Conservation (phyloP, 75 land plant genomes). For the Adiantum capillusveneris region DNA sequence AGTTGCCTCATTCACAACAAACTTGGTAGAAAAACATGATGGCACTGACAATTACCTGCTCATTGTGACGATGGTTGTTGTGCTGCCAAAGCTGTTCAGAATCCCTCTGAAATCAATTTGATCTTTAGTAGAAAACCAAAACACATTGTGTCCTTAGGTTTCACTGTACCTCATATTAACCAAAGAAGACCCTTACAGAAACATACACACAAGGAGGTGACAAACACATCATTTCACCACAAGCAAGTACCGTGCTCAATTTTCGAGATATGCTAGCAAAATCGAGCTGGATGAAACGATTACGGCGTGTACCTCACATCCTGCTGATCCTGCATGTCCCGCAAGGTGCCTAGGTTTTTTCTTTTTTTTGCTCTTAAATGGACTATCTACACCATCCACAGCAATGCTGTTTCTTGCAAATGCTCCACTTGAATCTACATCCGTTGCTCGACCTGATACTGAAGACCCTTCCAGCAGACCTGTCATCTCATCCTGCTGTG, state of each 20-base stretch:
- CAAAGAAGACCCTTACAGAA: too few species aligned
- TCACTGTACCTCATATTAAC: too few species aligned
- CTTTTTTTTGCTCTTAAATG: slow-evolving; percentile 59
- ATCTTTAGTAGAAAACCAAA: too few species aligned
- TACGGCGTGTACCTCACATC: slow-evolving; percentile 3
- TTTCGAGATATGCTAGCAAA: too few species aligned
- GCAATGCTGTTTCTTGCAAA: slow-evolving; percentile 30
- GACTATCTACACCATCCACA: slow-evolving; percentile 42
- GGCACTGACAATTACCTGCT: not conserved
- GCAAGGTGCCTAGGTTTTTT: slow-evolving; percentile 68
- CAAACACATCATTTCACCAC: too few species aligned
- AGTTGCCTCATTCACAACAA: too few species aligned
- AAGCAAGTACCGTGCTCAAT: too few species aligned
- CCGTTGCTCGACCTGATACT: slow-evolving; percentile 28
- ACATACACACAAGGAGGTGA: too few species aligned
- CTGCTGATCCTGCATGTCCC: not conserved
- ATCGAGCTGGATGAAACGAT: too few species aligned
- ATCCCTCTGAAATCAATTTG: not conserved
- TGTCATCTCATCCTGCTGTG: slow-evolving; percentile 63
- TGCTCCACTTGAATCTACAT: slow-evolving; percentile 47
- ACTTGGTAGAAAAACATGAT: too few species aligned
- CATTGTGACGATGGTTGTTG: not conserved
- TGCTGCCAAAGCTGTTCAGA: slow-evolving; percentile 2
- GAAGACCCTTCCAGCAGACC: slow-evolving; percentile 43
- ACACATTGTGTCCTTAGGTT: too few species aligned